A percentile compares a stretch with the other conserved stretches of the same genome.
Conservation (phyloP, 2,329 filamentous ascomycete species). For the Trichophyton verrucosum region DNA sequence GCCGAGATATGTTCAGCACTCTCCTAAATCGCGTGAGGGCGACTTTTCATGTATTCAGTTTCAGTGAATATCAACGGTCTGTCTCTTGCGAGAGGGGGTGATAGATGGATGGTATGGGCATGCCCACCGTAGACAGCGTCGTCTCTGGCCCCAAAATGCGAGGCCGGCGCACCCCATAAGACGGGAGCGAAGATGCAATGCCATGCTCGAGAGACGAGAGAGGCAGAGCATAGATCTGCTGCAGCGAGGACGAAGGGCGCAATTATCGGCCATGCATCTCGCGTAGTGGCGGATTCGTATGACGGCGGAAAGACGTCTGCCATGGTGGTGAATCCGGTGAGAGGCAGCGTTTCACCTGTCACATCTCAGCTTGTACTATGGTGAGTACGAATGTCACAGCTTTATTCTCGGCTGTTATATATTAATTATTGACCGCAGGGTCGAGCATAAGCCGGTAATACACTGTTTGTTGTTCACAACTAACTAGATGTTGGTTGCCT, state of each 20-base stretch:
- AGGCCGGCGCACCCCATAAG: conserved; percentile 51
- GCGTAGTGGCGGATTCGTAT: conserved; percentile 45
- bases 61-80: background rate
- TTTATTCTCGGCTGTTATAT: background rate
- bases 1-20: conserved; percentile 42
- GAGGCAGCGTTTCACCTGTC: background rate
- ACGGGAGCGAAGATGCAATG: conserved; percentile 46
- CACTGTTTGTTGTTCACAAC: too few species aligned
- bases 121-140: conserved; percentile 45
- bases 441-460: too few species aligned
- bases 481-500: too few species aligned
- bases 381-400: background rate
- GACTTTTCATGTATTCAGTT: conserved; percentile 27
- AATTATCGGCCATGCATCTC: conserved; percentile 45
- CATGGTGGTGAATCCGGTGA: background rate
- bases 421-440: background rate
- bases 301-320: conserved; percentile 50
- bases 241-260: conserved; percentile 45
- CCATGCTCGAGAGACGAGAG: conserved; percentile 46
- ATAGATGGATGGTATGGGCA: background rate
- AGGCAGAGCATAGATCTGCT: conserved; percentile 43
- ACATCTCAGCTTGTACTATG: background rate
- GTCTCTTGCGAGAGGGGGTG: background rate
- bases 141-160: conserved; percentile 49
- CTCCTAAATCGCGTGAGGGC: conserved; percentile 48